Evolutionary conservation across 306 rosid species (phyloP), one percentile per base, ranked within the genome.

Genomic region (Pyrus pyrifolia): DNA sequence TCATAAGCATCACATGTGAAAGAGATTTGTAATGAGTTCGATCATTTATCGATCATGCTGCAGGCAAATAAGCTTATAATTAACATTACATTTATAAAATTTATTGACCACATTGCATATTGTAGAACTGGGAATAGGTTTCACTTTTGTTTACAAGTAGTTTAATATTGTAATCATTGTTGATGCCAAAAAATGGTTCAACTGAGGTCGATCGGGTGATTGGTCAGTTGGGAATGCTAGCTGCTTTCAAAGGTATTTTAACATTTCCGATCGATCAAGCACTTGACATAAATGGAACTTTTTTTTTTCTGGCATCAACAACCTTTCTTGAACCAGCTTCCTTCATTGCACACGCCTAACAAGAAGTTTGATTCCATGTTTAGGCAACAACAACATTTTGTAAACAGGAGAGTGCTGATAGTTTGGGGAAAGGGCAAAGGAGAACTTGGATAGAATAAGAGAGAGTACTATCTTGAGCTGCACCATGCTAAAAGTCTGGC

Each of bases 391-490:
- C 46, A 72, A 22, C 76, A 72, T 72, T 17, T 72, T 55, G 35
- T 55, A 72, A 35, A 72, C 66, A 22, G 76, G 76, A 5, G 76
- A 72, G 18, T 72, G 76, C 7, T 40, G 76, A 72, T 72, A 57
- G 17, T 55, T 72, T 72, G 76, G 76, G 22, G 76, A 72, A 33
- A 57, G 52, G 33, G 51, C 13, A 5, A 72, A 72, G 7, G 66
- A 55, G 76, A 55, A 72, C 33, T 72, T 72, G 52, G 66, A 33
- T n/a, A 72, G 21, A 4, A 35, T 55, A 9, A 55, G 66, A 57
- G 76, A 57, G 31, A 72, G 65, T 38, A 55, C 52, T 55, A 72
- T 72, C n/a, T 72, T 72, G 22, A 72, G 65, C 21, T 72, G 76
- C 23, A 72, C 8, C 76, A 57, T 55, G 51, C 64, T 22, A 35